Evolutionary conservation across 805 yeast genomes (phyloP).

Genomic region (Yamadazyma ubonensis): DNA sequence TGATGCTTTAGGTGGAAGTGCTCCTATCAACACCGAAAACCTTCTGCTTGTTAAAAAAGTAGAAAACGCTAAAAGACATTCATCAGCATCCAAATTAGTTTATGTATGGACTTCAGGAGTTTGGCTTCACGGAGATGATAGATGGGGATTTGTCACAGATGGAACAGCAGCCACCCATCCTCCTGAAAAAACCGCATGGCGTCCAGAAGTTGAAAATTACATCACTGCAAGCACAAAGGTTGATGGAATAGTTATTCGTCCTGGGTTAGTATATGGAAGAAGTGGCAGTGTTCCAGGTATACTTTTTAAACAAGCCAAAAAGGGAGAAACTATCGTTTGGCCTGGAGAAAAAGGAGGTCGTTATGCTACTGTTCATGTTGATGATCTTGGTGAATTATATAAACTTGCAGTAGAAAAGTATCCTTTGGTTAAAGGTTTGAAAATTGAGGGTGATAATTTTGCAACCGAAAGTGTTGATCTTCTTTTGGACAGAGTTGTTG

Average conservation of each 20-base stretch:
- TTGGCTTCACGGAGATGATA: slow-evolving; percentile 10
- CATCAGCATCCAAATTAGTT: slow-evolving; percentile 5
- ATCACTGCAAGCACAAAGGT: slow-evolving; percentile 2
- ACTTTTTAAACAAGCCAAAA: slow-evolving; percentile 6
- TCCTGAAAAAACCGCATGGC: slow-evolving; percentile 9
- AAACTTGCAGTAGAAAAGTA: slow-evolving; percentile 8
- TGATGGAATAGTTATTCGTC: slow-evolving; percentile 11
- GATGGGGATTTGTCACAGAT: slow-evolving; percentile 11
- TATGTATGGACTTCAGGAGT: slow-evolving; percentile 11
- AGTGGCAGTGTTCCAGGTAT: slow-evolving; percentile 7
- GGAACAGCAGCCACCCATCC: slow-evolving; percentile 9
- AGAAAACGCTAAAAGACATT: slow-evolving; percentile 5
- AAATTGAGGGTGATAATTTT: slow-evolving; percentile 9
- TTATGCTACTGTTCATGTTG: slow-evolving; percentile 24
- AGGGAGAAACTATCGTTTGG: slow-evolving; percentile 5
- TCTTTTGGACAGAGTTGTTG: slow-evolving; percentile 6
- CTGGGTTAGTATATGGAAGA: slow-evolving; percentile 10
- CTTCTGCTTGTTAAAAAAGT: slow-evolving; percentile 17
- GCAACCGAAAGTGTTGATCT: slow-evolving; percentile 11
- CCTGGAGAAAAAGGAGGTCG: slow-evolving; percentile 9
- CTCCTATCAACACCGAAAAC: slow-evolving; percentile 13
- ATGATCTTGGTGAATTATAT: slow-evolving; percentile 33
- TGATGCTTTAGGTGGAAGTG: slow-evolving; percentile 10
- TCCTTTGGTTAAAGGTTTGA: slow-evolving; percentile 8
- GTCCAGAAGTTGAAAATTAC: slow-evolving; percentile 8